Base-by-base conservation (phyloP, 257 asterid species). In the Rubia yunnanensis region DNA sequence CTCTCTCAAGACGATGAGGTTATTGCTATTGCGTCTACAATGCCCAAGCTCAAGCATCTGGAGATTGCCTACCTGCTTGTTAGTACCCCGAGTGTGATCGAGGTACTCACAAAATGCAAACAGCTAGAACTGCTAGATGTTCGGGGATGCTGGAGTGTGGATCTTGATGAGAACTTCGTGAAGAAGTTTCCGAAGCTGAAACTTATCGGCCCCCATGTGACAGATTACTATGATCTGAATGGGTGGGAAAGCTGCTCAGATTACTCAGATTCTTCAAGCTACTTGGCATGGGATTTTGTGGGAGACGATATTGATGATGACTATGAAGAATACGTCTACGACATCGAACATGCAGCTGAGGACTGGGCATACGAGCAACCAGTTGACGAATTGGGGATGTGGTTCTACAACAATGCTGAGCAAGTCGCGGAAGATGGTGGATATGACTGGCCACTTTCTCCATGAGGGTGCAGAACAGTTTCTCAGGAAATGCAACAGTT, bases 61-160 rank as follows among this genome's bases (percentile, higher is more conserved):
- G 98, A 92, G 79, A 84, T 89, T 1, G 88, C 95, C 59, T 86
- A 92, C 82, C 70, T 86, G 79, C 84, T 83, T 1, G 88, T 88
- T 18, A 72, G 66, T 23, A 92, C 96, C 2, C 63, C 57, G 4
- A 78, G 95, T 30, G 62, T 85, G 17, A 31, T 85, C 1, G 80
- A 88, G 82, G 81, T 92, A 34, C 71, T 92, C 7, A 65, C 72
- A 13, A 82, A 68, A 18, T 92, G 96, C 83, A 75, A 57, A 36
- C 14, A 76, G 17, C 95, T 88, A 4, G 95, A 88, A 79, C 60
- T 82, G 13, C 78, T 92, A 3, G 96, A 92, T 24, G 71, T 92
- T 0, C 83, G 96, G 1, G 96, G 98, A 1, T 91, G 98, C 64
- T 88, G 95, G 95, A 65, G 79, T 7, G 98, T 91, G 65, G 73